A percentile compares a stretch with the other conserved stretches of the same genome.
phyloP scores from a whole-genome alignment of 768 basidiomycete species.

The Coprinellus micaceus region DNA sequence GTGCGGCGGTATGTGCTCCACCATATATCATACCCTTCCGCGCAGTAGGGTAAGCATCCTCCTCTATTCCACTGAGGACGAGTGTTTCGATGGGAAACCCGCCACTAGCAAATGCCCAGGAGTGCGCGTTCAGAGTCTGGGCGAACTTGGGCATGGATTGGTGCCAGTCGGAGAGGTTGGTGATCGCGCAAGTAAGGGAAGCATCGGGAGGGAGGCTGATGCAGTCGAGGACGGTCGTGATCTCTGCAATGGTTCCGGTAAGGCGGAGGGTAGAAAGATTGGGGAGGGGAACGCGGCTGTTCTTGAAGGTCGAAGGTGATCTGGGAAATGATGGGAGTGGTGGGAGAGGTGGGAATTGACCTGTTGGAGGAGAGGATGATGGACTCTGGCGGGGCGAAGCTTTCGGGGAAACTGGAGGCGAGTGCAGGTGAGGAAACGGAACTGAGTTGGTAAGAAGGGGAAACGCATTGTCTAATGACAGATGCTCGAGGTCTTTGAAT shows the following conservation, averaged over 20 bases:
- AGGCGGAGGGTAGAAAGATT: slow-evolving; percentile 27
- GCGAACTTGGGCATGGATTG: slow-evolving; percentile 25
- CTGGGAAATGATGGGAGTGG: background rate
- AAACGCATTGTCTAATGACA: slow-evolving; percentile 33
- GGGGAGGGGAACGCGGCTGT: slow-evolving; percentile 22
- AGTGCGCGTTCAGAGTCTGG: slow-evolving; percentile 23
- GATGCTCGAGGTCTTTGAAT: slow-evolving; percentile 29
- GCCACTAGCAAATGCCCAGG: slow-evolving; percentile 15
- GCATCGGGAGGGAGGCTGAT: slow-evolving; percentile 25
- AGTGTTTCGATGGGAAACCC: slow-evolving; percentile 25
- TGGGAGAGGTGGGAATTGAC: background rate
- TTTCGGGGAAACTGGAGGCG: slow-evolving; percentile 2
- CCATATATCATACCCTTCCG: slow-evolving; percentile 7
- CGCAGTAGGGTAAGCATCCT: slow-evolving; percentile 23
- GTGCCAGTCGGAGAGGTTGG: slow-evolving; percentile 26
- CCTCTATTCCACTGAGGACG: slow-evolving; percentile 24
- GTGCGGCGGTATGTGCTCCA: background rate
- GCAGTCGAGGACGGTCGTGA: slow-evolving; percentile 27
- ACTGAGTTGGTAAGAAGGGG: slow-evolving; percentile 23
- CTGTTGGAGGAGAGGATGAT: background rate
- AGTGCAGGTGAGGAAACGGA: slow-evolving; percentile 3
- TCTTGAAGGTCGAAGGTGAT: slow-evolving; percentile 13
- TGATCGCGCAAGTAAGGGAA: slow-evolving; percentile 23
- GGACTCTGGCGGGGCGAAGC: background rate
- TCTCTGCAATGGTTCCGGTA: slow-evolving; percentile 29